A percentile compares a stretch with the other conserved stretches of the same genome.
Conservation (phyloP, 1,139 yeast genomes). For the Debaryomyces nepalensis region DNA sequence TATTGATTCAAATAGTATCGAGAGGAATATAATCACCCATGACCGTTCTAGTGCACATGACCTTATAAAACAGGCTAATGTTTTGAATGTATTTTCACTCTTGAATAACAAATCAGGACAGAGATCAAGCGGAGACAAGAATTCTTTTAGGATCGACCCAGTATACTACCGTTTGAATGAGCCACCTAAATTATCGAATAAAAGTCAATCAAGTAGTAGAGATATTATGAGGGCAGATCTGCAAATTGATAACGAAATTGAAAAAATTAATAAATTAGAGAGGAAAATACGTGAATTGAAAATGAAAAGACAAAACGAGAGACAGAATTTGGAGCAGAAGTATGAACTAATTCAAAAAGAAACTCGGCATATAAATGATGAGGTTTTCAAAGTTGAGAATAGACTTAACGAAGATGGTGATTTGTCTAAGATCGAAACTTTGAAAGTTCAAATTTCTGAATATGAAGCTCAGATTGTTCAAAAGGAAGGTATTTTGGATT, state of each 20-base stretch:
- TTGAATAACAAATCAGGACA: slow-evolving; percentile 50
- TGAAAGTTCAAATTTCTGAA: slow-evolving; percentile 37
- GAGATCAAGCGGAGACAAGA: slow-evolving; percentile 43
- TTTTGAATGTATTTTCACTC: slow-evolving; percentile 51
- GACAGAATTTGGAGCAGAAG: slow-evolving; percentile 20
- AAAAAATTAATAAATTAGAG: slow-evolving; percentile 31
- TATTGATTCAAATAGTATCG: slow-evolving; percentile 68
- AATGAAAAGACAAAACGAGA: slow-evolving; percentile 20
- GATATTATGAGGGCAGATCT: slow-evolving; percentile 24
- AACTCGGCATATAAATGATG: slow-evolving; percentile 22
- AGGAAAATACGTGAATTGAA: slow-evolving; percentile 21
- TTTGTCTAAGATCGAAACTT: slow-evolving; percentile 35
- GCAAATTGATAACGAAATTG: slow-evolving; percentile 21
- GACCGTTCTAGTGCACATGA: slow-evolving; percentile 56
- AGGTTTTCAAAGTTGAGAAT: slow-evolving; percentile 30
- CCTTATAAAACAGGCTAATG: slow-evolving; percentile 40
- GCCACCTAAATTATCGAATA: slow-evolving; percentile 37
- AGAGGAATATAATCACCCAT: slow-evolving; percentile 57
- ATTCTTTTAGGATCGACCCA: slow-evolving; percentile 64
- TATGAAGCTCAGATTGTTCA: slow-evolving; percentile 30
- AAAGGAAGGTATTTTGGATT: slow-evolving; percentile 32
- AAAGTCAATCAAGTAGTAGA: slow-evolving; percentile 24
- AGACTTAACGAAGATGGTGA: slow-evolving; percentile 42
- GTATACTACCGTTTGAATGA: slow-evolving; percentile 41
- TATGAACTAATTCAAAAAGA: slow-evolving; percentile 22